A percentile compares a stretch with the other conserved stretches of the same genome.
phyloP scores from a whole-genome alignment of 805 yeast genomes.

The Torulaspora microellipsoides region DNA sequence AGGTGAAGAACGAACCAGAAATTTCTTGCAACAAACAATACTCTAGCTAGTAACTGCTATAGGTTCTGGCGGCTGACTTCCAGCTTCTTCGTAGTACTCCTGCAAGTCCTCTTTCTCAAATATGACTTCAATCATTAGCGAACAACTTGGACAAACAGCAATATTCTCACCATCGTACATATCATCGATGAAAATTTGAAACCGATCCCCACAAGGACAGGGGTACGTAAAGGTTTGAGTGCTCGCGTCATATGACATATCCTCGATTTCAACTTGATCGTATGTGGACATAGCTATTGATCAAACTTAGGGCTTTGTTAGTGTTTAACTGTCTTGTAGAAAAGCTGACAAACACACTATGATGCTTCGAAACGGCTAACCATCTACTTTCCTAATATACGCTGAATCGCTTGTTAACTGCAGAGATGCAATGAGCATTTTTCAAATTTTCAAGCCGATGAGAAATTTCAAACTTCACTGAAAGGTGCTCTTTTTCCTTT shows the following conservation, averaged over 20 bases:
- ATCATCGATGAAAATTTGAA: conserved; percentile 82
- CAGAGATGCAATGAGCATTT: conserved; percentile 7
- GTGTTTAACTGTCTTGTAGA: too few relatives aligned
- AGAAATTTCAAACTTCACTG: too few relatives aligned
- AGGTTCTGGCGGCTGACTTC: conserved; percentile 29
- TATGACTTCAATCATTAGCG: conserved; percentile 86
- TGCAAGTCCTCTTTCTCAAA: conserved; percentile 60
- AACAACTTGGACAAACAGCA: conserved; percentile 96
- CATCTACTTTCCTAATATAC: too few relatives aligned
- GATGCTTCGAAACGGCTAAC: too few relatives aligned
- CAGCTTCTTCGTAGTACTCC: conserved; percentile 39
- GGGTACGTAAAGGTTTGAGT: conserved; percentile 86
- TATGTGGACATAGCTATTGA: conserved; percentile 51
- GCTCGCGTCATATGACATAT: conserved; percentile 84
- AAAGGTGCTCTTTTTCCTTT: too few relatives aligned
- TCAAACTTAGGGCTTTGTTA: background rate
- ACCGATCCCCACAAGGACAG: conserved; percentile 96
- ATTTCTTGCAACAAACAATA: too few relatives aligned
- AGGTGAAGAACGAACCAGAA: too few relatives aligned
- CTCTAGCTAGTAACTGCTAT: conserved; percentile 21
- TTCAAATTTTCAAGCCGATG: background rate
- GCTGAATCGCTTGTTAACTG: background rate
- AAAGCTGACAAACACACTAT: too few relatives aligned
- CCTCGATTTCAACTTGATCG: conserved; percentile 96
- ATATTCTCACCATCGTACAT: conserved; percentile 85